phyloP scores from a whole-genome alignment of 73 alveolate species.

The Paramecium pentaurelia region DNA sequence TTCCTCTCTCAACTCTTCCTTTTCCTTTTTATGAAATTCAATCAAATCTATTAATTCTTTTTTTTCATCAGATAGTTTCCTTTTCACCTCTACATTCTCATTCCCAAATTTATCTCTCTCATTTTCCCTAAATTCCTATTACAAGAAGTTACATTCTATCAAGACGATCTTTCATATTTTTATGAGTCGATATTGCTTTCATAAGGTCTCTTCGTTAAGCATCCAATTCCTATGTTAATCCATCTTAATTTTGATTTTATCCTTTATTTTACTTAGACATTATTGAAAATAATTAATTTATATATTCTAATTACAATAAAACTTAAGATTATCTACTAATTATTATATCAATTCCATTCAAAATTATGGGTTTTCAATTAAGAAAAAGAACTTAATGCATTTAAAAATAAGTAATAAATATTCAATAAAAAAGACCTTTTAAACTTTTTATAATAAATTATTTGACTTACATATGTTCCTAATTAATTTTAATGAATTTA shows the following conservation, averaged over 20 bases:
- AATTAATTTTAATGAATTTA: background rate
- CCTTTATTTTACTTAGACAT: background rate
- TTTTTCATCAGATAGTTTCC: constrained; percentile 1
- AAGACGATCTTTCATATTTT: constrained; percentile 16
- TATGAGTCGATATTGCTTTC: background rate
- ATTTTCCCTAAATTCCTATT: background rate
- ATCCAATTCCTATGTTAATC: background rate
- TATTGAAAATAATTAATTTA: background rate
- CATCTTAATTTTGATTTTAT: constrained; percentile 12
- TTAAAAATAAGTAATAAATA: background rate
- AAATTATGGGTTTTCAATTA: background rate
- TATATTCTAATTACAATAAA: background rate
- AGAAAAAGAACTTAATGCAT: background rate
- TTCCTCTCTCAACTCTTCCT: constrained; percentile 46
- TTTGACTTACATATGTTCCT: background rate
- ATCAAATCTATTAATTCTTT: constrained; percentile 22
- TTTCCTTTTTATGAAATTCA: constrained; percentile 54
- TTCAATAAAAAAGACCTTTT: background rate
- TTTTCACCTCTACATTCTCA: background rate
- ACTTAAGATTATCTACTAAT: background rate
- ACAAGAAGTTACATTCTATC: constrained; percentile 37
- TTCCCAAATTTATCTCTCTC: background rate
- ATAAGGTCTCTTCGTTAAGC: background rate
- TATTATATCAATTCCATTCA: background rate
- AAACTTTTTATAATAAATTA: no score